Conservation (phyloP, 768 basidiomycete genomes). For the Gautieria morchelliformis region DNA sequence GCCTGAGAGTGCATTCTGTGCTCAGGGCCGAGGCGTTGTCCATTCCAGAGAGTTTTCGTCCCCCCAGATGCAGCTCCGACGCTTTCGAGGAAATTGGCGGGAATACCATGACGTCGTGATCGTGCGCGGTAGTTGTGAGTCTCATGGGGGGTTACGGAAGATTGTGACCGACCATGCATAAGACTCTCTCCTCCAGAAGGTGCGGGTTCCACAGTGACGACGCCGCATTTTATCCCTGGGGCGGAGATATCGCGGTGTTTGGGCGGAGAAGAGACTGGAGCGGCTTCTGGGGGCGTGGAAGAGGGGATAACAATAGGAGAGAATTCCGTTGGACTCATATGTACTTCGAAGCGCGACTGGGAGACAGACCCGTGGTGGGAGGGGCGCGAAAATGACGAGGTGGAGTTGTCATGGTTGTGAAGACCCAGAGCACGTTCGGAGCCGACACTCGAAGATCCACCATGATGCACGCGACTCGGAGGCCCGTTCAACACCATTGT, state of each 20-base stretch:
- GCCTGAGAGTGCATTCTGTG: background rate
- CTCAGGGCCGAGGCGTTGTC: background rate
- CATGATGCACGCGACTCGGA: background rate
- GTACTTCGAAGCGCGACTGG: background rate
- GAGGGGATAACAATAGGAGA: background rate
- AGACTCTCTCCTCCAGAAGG: background rate
- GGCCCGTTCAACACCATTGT: background rate
- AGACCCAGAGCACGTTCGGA: background rate
- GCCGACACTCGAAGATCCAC: background rate
- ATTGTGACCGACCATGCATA: background rate
- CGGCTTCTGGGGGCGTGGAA: background rate
- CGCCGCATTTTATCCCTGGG: background rate
- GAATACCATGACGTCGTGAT: background rate
- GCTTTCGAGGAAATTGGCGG: background rate
- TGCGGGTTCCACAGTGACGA: background rate
- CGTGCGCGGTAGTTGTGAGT: background rate
- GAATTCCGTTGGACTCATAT: background rate
- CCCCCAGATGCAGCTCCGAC: background rate
- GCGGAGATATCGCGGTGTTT: background rate
- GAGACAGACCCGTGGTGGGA: background rate
- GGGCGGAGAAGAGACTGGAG: background rate
- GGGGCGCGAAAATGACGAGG: background rate
- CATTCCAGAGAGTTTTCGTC: background rate
- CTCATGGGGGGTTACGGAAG: background rate
- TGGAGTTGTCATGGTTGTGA: background rate